phyloP scores from a whole-genome alignment of 2,329 filamentous ascomycete genomes.

The Diaporthe sp. region DNA sequence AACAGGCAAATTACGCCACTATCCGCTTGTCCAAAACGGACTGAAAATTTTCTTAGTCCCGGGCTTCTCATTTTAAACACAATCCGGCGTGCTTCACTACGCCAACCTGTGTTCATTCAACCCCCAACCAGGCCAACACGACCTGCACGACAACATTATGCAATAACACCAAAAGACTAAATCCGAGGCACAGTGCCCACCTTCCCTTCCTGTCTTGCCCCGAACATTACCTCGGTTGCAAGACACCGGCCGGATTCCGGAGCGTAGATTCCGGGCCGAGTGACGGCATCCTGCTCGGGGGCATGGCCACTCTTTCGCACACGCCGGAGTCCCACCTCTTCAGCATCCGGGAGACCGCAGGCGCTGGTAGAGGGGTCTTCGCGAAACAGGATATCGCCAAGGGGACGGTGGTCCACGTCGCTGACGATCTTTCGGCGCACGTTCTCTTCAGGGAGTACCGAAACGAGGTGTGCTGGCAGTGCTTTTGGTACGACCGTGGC shows the following conservation, averaged over 20 bases:
- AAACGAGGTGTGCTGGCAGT: slow-evolving; percentile 40
- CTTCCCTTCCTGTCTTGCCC: background rate
- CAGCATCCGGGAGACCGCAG: slow-evolving; percentile 27
- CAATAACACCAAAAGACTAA: background rate
- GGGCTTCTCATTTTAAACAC: background rate
- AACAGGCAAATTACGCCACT: slow-evolving; percentile 21
- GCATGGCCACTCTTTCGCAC: slow-evolving; percentile 9
- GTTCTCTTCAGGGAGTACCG: slow-evolving; percentile 38
- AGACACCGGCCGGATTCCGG: background rate
- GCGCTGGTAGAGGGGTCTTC: slow-evolving; percentile 36
- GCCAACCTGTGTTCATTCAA: slow-evolving; percentile 4
- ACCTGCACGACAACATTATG: slow-evolving; percentile 4
- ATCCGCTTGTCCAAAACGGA: slow-evolving; percentile 30
- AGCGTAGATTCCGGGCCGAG: background rate
- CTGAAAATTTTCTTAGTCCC: slow-evolving; percentile 13
- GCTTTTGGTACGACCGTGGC: slow-evolving; percentile 38
- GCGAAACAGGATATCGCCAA: slow-evolving; percentile 8
- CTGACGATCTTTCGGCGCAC: slow-evolving; percentile 36
- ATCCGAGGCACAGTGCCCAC: background rate
- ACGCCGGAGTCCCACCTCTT: slow-evolving; percentile 6
- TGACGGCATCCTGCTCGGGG: background rate
- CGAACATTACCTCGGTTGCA: background rate
- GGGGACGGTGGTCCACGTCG: slow-evolving; percentile 5
- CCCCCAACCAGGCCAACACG: background rate
- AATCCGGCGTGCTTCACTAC: background rate